These are phyloP conservation scores for Stagonosporopsis chrysanthemi DNA, from an alignment of 2,329 filamentous ascomycete species.

Conservation along the genomic window DNA sequence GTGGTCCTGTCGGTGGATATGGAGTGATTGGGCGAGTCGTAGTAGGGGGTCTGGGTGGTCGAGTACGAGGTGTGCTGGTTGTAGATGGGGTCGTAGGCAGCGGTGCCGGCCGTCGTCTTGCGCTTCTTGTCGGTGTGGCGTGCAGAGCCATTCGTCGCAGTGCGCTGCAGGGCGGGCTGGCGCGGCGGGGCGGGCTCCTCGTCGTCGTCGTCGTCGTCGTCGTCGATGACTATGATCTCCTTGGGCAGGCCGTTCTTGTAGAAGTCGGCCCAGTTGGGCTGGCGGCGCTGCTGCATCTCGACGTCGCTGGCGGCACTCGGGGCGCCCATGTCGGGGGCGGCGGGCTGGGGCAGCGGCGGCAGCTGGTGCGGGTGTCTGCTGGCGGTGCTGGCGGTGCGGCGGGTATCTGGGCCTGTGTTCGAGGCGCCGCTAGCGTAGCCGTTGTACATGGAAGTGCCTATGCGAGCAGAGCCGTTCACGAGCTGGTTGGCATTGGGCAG, in stretches of 20 bases:
- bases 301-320: constrained; percentile 23
- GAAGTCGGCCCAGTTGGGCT: constrained; percentile 53
- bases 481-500: constrained; percentile 46
- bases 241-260: constrained; percentile 56
- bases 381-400: constrained; percentile 43
- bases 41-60: constrained; percentile 74
- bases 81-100: constrained; percentile 73
- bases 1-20: constrained; percentile 84
- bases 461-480: constrained; percentile 41
- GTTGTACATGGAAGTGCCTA: constrained; percentile 50
- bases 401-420: constrained; percentile 42
- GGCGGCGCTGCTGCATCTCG: constrained; percentile 31
- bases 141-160: constrained; percentile 53
- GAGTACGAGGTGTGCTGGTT: constrained; percentile 76
- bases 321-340: constrained; percentile 38
- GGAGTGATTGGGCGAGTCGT: constrained; percentile 73
- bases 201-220: constrained; percentile 54
- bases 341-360: constrained; percentile 34
- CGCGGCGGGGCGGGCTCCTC: constrained; percentile 45
- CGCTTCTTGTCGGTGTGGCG: constrained; percentile 75
- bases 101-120: constrained; percentile 66
- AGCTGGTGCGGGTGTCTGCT: constrained; percentile 42
- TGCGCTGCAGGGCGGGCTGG: constrained; percentile 32
- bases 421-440: constrained; percentile 48
- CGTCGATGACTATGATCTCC: constrained; percentile 62